Conservation (phyloP, 495 filamentous ascomycete genomes). For the Trichoderma virens region DNA sequence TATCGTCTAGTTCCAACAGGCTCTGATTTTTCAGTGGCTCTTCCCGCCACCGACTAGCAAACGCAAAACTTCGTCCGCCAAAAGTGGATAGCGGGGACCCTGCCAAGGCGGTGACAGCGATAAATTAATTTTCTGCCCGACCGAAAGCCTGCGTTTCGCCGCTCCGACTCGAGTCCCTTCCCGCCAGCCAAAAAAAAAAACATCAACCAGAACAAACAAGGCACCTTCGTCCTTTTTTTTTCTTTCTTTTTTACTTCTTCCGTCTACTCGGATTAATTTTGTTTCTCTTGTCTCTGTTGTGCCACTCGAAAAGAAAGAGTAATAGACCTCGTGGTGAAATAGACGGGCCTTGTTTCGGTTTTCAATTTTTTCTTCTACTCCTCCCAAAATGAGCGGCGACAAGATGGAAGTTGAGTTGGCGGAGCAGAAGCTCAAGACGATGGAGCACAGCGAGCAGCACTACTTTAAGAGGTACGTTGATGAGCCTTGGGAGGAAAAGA, state of each 20-base stretch:
- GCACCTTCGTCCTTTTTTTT: not conserved
- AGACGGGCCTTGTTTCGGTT: not conserved
- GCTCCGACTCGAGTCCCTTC: not conserved
- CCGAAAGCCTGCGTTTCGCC: not conserved
- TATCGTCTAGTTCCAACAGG: too few species aligned
- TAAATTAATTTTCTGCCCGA: conserved; percentile 6
- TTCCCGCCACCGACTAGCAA: not conserved
- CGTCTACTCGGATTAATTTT: too few species aligned
- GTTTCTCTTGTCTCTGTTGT: not conserved
- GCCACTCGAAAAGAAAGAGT: not conserved
- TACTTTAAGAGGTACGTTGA: conserved; percentile 89
- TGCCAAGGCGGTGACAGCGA: not conserved
- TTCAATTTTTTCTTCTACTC: not conserved
- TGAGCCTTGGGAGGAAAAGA: not conserved
- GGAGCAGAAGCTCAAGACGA: conserved; percentile 47
- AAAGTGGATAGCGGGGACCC: conserved; percentile 1
- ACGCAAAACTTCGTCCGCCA: not conserved
- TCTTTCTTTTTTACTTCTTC: not conserved
- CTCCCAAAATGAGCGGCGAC: conserved; percentile 28
- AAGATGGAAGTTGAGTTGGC: conserved; percentile 41
- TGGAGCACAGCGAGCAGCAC: conserved; percentile 86
- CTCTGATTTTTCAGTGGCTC: not conserved
- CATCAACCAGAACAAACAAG: not conserved
- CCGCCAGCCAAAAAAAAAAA: not conserved
- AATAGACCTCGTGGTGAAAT: not conserved